phyloP scores from a whole-genome alignment of 352 stramenopile species.

The Saprolegnia diclina region DNA sequence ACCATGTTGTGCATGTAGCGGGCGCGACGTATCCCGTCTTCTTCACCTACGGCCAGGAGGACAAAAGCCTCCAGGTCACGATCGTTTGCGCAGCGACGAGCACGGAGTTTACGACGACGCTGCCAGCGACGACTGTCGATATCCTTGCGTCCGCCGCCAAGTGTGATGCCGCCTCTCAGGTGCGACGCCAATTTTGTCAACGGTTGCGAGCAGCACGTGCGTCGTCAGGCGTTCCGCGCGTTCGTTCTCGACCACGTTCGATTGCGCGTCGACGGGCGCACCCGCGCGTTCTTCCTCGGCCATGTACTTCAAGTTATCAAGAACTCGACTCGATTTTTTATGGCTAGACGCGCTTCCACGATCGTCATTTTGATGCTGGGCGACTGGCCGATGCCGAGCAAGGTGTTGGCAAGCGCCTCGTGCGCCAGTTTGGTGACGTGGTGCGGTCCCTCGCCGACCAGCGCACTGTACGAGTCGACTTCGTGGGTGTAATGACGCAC shows the following conservation, averaged over 20 bases:
- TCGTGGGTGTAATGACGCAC: neutral
- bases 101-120: neutral
- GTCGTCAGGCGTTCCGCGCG: neutral
- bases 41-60: neutral
- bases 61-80: neutral
- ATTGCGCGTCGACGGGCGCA: neutral
- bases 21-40: slow-evolving; percentile 3
- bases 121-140: neutral
- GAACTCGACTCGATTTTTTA: too few species aligned
- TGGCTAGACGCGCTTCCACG: slow-evolving; percentile 3
- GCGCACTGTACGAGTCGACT: neutral
- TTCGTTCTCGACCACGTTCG: slow-evolving; percentile 5
- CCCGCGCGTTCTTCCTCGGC: slow-evolving; percentile 4
- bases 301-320: neutral
- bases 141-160: slow-evolving; percentile 9
- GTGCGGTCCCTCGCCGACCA: slow-evolving; percentile 4
- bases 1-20: neutral
- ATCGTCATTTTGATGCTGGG: neutral
- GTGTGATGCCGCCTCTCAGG: neutral
- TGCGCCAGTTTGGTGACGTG: neutral
- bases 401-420: neutral
- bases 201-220: too few species aligned
- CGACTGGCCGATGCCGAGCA: neutral
- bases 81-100: neutral
- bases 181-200: neutral